Conservation (phyloP, 106 monocot species). For the Agapanthus africanus region DNA sequence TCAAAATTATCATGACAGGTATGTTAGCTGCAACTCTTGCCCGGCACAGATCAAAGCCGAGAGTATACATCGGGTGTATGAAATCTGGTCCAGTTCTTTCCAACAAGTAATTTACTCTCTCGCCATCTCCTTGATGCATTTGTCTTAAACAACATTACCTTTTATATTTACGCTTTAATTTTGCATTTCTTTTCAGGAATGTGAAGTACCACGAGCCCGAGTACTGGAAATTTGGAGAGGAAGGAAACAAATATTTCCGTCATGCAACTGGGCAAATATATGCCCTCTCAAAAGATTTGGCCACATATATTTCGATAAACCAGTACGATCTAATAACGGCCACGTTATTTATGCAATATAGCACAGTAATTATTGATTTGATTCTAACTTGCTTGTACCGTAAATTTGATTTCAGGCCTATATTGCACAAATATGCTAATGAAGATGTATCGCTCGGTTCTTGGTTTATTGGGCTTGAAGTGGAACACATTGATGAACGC, state of each 20-base stretch:
- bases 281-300: constrained; percentile 88
- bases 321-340: constrained; percentile 31
- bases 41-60: constrained; percentile 82
- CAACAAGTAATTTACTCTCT: constrained; percentile 48
- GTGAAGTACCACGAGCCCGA: constrained; percentile 96
- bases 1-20: constrained; percentile 31
- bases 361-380: neutral
- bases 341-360: neutral
- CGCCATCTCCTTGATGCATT: neutral
- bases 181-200: constrained; percentile 34
- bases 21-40: constrained; percentile 79
- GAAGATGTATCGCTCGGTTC: constrained; percentile 80
- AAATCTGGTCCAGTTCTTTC: constrained; percentile 94
- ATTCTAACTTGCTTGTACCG: neutral
- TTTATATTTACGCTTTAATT: neutral
- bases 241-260: constrained; percentile 96
- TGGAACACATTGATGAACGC: constrained; percentile 71
- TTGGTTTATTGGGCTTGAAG: constrained; percentile 85
- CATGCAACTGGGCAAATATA: constrained; percentile 98
- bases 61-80: constrained; percentile 91
- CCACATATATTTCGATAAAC: constrained; percentile 92
- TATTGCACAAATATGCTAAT: constrained; percentile 83
- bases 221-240: constrained; percentile 96
- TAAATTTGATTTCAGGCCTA: constrained; percentile 29
- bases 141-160: neutral